Conservation (phyloP, 768 basidiomycete species). For the Kwoniella europaea region DNA sequence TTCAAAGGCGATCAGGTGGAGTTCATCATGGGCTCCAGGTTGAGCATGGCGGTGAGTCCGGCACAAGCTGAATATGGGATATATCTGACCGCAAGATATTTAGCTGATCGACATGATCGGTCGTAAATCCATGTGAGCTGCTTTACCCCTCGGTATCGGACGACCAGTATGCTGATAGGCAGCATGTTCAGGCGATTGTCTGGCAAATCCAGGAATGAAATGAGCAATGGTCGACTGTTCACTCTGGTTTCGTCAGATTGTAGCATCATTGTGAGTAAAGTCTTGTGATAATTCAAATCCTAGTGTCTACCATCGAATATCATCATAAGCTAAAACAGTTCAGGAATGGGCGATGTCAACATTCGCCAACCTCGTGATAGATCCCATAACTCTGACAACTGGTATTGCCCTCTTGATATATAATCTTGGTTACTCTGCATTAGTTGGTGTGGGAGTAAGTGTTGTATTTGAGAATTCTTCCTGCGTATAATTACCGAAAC, state of each 20-base stretch:
- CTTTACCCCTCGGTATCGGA: neutral
- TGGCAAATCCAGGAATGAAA: slow-evolving; percentile 66
- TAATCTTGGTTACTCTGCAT: slow-evolving; percentile 72
- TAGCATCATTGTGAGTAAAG: slow-evolving; percentile 2
- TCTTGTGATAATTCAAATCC: neutral
- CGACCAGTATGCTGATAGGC: slow-evolving; percentile 2
- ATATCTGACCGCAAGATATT: neutral
- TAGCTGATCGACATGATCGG: slow-evolving; percentile 59
- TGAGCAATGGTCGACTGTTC: slow-evolving; percentile 70
- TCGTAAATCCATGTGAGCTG: slow-evolving; percentile 59
- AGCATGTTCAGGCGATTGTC: slow-evolving; percentile 62
- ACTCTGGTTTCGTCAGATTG: slow-evolving; percentile 66
- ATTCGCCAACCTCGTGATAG: slow-evolving; percentile 52
- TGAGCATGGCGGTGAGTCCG: slow-evolving; percentile 17
- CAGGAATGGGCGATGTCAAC: neutral
- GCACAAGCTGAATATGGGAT: no score
- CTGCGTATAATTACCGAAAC: neutral
- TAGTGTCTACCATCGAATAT: slow-evolving; percentile 49
- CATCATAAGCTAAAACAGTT: slow-evolving; percentile 42
- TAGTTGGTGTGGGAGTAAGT: slow-evolving; percentile 62
- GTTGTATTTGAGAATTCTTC: neutral
- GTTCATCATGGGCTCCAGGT: slow-evolving; percentile 4
- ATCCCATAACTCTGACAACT: slow-evolving; percentile 62
- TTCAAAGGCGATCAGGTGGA: slow-evolving; percentile 7
- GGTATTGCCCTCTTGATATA: slow-evolving; percentile 32